Conservation (phyloP, 768 basidiomycete genomes). For the Pulveroboletus sp. region DNA sequence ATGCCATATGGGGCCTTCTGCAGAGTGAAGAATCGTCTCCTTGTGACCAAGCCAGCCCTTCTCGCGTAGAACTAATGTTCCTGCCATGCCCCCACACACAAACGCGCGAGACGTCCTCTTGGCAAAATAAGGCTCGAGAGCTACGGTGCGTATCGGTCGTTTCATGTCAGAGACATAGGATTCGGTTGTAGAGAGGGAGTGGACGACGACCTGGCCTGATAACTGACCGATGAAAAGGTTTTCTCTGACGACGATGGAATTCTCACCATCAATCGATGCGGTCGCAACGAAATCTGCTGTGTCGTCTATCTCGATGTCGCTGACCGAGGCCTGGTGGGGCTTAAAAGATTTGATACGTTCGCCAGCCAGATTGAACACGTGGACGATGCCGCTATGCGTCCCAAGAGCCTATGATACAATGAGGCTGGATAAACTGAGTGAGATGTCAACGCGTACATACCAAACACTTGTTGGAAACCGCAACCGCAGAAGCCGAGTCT, state of each 20-base stretch:
- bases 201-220: slow-evolving; percentile 87
- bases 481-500: slow-evolving; percentile 84
- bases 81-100: slow-evolving; percentile 91
- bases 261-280: slow-evolving; percentile 88
- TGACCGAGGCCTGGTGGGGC: slow-evolving; percentile 84
- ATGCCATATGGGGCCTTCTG: slow-evolving; percentile 95
- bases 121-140: slow-evolving; percentile 88
- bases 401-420: slow-evolving; percentile 69
- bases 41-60: slow-evolving; percentile 97
- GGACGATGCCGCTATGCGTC: slow-evolving; percentile 90
- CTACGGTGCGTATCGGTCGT: slow-evolving; percentile 85
- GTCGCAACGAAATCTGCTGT: slow-evolving; percentile 90
- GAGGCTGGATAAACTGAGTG: background rate
- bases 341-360: slow-evolving; percentile 86
- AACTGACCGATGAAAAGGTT: slow-evolving; percentile 34
- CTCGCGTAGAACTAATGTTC: slow-evolving; percentile 82
- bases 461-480: slow-evolving; percentile 69
- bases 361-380: slow-evolving; percentile 78
- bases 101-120: slow-evolving; percentile 75
- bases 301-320: slow-evolving; percentile 80
- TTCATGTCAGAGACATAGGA: slow-evolving; percentile 87
- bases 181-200: slow-evolving; percentile 76
- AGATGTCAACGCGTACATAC: slow-evolving; percentile 38
- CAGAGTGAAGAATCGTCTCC: slow-evolving; percentile 75
- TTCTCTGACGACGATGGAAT: slow-evolving; percentile 40